phyloP scores from a whole-genome alignment of 805 yeast genomes.

The Suhomyces canberraensis region DNA sequence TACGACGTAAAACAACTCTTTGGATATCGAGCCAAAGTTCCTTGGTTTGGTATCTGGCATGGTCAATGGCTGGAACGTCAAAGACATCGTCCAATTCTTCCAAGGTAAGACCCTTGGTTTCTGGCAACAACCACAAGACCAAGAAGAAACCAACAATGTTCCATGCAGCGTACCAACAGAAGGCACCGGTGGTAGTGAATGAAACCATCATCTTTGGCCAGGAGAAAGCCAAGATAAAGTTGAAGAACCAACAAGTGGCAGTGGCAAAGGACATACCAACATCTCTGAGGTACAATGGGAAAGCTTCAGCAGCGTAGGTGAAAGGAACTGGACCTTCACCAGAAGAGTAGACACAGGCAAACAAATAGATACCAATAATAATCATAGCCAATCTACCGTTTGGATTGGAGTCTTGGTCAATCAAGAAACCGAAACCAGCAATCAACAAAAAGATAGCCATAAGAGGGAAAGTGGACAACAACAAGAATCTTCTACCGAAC shows the following conservation, averaged over 20 bases:
- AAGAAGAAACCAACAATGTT: conserved; percentile 66
- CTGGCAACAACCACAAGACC: conserved; percentile 70
- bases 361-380: conserved; percentile 70
- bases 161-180: conserved; percentile 88
- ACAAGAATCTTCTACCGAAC: conserved; percentile 66
- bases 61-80: conserved; percentile 53
- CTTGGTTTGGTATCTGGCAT: conserved; percentile 44
- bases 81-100: conserved; percentile 78
- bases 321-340: conserved; percentile 92
- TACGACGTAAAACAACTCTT: conserved; percentile 42
- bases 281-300: conserved; percentile 76
- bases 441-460: conserved; percentile 59
- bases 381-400: conserved; percentile 65
- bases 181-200: conserved; percentile 79
- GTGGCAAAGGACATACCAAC: conserved; percentile 79
- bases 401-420: conserved; percentile 39
- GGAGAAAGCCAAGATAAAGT: conserved; percentile 65
- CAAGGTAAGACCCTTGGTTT: conserved; percentile 66
- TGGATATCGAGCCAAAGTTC: conserved; percentile 41
- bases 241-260: conserved; percentile 72
- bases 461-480: conserved; percentile 59
- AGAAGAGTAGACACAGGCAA: conserved; percentile 69
- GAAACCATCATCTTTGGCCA: conserved; percentile 72
- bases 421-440: conserved; percentile 73
- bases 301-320: conserved; percentile 82